Base-by-base conservation (phyloP, 805 yeast genomes). In the Scheffersomyces amazonensis region DNA sequence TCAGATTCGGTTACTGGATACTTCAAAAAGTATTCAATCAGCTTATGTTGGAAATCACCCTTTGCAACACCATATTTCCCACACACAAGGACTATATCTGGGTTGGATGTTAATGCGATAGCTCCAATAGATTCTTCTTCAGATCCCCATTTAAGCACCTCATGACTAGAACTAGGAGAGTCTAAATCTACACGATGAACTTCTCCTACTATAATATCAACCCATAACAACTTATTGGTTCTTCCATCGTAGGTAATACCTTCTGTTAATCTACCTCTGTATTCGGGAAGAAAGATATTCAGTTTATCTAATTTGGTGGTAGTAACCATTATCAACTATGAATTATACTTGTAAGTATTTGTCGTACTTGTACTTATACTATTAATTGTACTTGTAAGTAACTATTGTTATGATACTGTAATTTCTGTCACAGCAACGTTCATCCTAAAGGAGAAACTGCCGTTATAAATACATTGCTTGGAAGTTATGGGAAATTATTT, bases 241-340 rank as follows among this genome's bases (percentile, higher is more conserved):
- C 73, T 64, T 3, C 69, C 68, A 43, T 81, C 78, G 54, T 80
- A 83, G 2, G 85, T 75, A 47, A 82, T 64, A 13, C 90, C 90
- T 54, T 84, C 93, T 7, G 80, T 64, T 4, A 84, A 63, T 38
- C 83, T 44, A 36, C 73, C 78, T 48, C 66, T 52, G 59, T 56
- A 74, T 4, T 48, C 41, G 11, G 54, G 54, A 10, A 51, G 36
- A 5, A 58, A 43, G 6, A 56, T 48, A 36, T 51, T 27, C 30
- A 27, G 30, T 27, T n/a, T 5, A 15, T 27, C 30, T 15, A 27
- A 27, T 15, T 27, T 27, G 17, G 11, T 15, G 12, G 9, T 27
- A 6, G 30, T 4, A 4, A 27, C 16, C 17, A 15, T 27, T 15
- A 13, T 27, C 5, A 15, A n/a, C n/a, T n/a, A n/a, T n/a, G n/a